Evolutionary conservation across 257 asterid genomes (phyloP).

Genomic region (Voacanga thouarsii): DNA sequence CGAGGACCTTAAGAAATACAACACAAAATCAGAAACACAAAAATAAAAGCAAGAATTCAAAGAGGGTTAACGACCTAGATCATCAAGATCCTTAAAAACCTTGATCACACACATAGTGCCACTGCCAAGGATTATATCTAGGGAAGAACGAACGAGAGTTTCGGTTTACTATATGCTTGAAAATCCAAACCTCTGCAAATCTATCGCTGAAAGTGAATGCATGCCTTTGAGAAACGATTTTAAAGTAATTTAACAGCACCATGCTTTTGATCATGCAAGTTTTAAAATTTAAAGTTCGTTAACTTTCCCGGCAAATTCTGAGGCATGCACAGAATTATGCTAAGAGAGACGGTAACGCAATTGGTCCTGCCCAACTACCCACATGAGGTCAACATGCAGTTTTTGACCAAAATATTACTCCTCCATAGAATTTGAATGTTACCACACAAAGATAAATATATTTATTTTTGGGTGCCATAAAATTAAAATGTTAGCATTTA

Average conservation of each 20-base stretch:
- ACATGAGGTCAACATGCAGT: neutral
- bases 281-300: conserved; percentile 28
- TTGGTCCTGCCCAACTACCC: conserved; percentile 16
- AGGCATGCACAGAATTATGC: conserved; percentile 20
- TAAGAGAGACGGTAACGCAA: neutral
- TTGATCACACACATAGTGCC: conserved; percentile 73
- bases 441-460: too few species aligned
- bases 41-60: conserved; percentile 16
- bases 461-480: too few species aligned
- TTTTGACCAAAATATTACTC: too few species aligned
- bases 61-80: conserved; percentile 25
- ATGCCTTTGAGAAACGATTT: conserved; percentile 15
- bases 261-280: conserved; percentile 53
- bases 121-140: conserved; percentile 26
- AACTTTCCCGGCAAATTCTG: conserved; percentile 45
- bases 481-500: too few species aligned
- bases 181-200: conserved; percentile 30
- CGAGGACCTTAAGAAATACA: neutral
- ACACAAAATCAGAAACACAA: neutral
- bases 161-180: conserved; percentile 57
- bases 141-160: conserved; percentile 21
- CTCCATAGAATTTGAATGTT: too few species aligned
- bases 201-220: conserved; percentile 30
- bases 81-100: conserved; percentile 11
- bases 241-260: conserved; percentile 31